These are phyloP conservation scores for Cyberlindnera euphorbiiphila DNA, from an alignment of 805 yeast species.

Conservation along the genomic window DNA sequence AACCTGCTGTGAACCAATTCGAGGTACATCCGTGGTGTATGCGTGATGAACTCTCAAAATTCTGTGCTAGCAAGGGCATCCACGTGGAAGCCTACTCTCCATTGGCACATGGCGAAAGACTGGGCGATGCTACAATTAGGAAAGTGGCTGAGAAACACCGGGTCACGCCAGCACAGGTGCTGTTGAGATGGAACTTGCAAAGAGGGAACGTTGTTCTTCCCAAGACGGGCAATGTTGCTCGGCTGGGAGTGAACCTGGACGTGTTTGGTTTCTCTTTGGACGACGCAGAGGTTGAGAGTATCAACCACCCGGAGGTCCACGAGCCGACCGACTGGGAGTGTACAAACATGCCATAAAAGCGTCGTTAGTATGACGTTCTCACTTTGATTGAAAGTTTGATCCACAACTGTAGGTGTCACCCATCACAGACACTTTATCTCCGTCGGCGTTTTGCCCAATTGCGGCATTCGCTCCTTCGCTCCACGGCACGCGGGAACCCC, in stretches of 20 bases:
- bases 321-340: slow-evolving; percentile 75
- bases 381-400: too few species aligned
- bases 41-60: slow-evolving; percentile 40
- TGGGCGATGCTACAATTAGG: slow-evolving; percentile 41
- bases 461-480: too few species aligned
- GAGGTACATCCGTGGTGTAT: slow-evolving; percentile 50
- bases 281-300: slow-evolving; percentile 35
- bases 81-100: slow-evolving; percentile 62
- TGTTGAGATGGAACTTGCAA: slow-evolving; percentile 55
- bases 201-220: slow-evolving; percentile 56
- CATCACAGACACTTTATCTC: too few species aligned
- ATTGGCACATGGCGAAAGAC: slow-evolving; percentile 49
- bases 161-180: slow-evolving; percentile 45
- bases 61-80: slow-evolving; percentile 42
- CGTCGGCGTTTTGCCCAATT: too few species aligned
- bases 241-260: slow-evolving; percentile 39
- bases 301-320: slow-evolving; percentile 53
- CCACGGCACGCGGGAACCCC: too few species aligned
- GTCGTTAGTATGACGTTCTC: too few species aligned
- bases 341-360: slow-evolving; percentile 15
- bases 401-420: too few species aligned
- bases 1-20: slow-evolving; percentile 76
- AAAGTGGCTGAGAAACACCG: slow-evolving; percentile 39
- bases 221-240: slow-evolving; percentile 35
- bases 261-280: slow-evolving; percentile 43